A percentile compares a stretch with the other conserved stretches of the same genome.
Conservation (phyloP, 192 early-diverging fungal species). For the Chytriomyces sp. region DNA sequence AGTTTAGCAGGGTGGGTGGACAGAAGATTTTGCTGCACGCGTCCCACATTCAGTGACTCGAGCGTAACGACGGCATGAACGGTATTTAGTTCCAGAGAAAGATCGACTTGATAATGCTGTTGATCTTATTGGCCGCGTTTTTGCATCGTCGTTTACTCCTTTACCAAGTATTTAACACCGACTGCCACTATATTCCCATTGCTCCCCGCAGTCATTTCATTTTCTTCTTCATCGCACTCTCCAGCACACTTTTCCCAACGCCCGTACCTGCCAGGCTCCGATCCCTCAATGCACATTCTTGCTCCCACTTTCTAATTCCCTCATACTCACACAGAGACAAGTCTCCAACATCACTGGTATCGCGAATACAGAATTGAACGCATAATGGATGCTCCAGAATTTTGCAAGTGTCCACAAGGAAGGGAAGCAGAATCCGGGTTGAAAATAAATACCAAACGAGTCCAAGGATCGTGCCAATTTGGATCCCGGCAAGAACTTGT, state of each 20-base stretch:
- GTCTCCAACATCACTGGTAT: conserved; percentile 36
- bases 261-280: conserved; percentile 24
- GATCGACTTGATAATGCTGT: too few species aligned
- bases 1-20: too few species aligned
- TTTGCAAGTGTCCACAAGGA: conserved; percentile 20
- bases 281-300: conserved; percentile 3
- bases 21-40: too few species aligned
- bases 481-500: conserved; percentile 73
- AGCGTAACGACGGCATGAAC: too few species aligned
- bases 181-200: too few species aligned
- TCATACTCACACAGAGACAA: conserved; percentile 27
- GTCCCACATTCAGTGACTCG: too few species aligned
- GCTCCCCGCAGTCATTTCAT: not conserved
- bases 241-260: conserved; percentile 7
- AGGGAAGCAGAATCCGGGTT: conserved; percentile 32
- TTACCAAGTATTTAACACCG: too few species aligned
- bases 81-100: too few species aligned
- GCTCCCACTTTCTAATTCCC: conserved; percentile 15
- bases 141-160: too few species aligned
- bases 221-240: not conserved
- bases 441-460: conserved; percentile 56
- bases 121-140: too few species aligned
- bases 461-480: conserved; percentile 62
- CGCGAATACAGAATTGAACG: conserved; percentile 33
- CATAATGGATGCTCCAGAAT: conserved; percentile 31